A percentile compares a stretch with the other conserved stretches of the same genome.
Conservation (phyloP, 345 rosid species). For the Aquilaria sinensis region DNA sequence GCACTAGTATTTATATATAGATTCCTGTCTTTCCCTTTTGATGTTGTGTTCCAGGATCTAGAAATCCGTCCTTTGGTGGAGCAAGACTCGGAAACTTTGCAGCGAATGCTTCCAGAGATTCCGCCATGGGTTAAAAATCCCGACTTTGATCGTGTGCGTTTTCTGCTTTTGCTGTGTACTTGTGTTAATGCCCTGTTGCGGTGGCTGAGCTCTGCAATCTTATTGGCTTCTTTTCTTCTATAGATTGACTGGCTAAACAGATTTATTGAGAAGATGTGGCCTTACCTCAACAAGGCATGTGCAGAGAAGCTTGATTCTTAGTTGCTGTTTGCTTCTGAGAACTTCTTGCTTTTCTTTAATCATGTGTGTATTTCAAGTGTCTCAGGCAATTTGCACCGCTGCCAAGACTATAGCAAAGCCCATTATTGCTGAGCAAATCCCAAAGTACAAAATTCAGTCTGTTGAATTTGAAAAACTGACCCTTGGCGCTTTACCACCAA, state of each 20-base stretch:
- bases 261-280: constrained; percentile 81
- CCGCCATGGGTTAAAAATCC: constrained; percentile 97
- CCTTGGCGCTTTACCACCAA: constrained; percentile 80
- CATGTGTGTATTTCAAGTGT: constrained; percentile 15
- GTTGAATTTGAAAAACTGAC: constrained; percentile 88
- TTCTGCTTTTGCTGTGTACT: constrained; percentile 1
- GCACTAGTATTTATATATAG: constrained; percentile 7
- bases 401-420: constrained; percentile 63
- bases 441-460: constrained; percentile 77
- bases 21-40: neutral
- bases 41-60: constrained; percentile 48
- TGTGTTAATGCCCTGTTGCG: neutral
- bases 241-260: constrained; percentile 96
- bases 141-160: constrained; percentile 87
- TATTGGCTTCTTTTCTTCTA: constrained; percentile 16
- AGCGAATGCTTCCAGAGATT: constrained; percentile 74
- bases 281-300: constrained; percentile 75
- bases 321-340: neutral
- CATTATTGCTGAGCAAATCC: constrained; percentile 88
- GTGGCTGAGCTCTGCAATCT: constrained; percentile 4
- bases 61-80: constrained; percentile 66
- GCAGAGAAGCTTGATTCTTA: constrained; percentile 3
- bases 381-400: constrained; percentile 80
- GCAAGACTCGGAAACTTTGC: constrained; percentile 57
- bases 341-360: neutral